phyloP scores from a whole-genome alignment of 805 yeast species.

The Diddensiella caesifluorescens region DNA sequence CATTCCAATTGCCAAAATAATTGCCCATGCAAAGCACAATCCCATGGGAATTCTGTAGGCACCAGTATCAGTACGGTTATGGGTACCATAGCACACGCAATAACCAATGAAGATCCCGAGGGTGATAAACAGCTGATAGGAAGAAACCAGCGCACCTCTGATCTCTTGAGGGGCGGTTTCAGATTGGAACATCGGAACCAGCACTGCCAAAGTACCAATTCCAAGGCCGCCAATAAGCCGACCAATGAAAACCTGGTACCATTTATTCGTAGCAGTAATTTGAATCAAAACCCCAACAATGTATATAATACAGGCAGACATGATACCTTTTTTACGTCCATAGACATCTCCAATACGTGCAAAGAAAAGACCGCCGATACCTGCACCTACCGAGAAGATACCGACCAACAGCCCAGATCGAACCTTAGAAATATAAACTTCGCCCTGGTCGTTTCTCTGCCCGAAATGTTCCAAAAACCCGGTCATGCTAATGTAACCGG shows the following conservation, averaged over 20 bases:
- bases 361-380: constrained; percentile 58
- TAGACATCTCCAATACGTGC: constrained; percentile 45
- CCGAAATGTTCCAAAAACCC: constrained; percentile 49
- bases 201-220: constrained; percentile 72
- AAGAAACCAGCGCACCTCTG: constrained; percentile 70
- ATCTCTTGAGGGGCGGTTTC: constrained; percentile 75
- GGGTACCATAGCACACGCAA: constrained; percentile 64
- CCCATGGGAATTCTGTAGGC: constrained; percentile 74
- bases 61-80: constrained; percentile 39
- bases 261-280: constrained; percentile 36
- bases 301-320: constrained; percentile 43
- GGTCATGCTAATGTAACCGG: constrained; percentile 58
- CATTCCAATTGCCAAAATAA: constrained; percentile 56
- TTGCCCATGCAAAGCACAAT: constrained; percentile 66
- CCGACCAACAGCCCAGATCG: constrained; percentile 65
- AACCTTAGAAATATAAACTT: constrained; percentile 41
- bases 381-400: constrained; percentile 67
- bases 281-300: constrained; percentile 51
- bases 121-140: constrained; percentile 69
- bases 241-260: constrained; percentile 56
- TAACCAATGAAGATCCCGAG: constrained; percentile 70
- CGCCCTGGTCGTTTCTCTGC: constrained; percentile 33
- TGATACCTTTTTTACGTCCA: constrained; percentile 43
- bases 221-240: constrained; percentile 70
- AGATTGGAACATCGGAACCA: constrained; percentile 73